Base-by-base conservation (phyloP, 306 rosid genomes). In the Prunus mongolica region DNA sequence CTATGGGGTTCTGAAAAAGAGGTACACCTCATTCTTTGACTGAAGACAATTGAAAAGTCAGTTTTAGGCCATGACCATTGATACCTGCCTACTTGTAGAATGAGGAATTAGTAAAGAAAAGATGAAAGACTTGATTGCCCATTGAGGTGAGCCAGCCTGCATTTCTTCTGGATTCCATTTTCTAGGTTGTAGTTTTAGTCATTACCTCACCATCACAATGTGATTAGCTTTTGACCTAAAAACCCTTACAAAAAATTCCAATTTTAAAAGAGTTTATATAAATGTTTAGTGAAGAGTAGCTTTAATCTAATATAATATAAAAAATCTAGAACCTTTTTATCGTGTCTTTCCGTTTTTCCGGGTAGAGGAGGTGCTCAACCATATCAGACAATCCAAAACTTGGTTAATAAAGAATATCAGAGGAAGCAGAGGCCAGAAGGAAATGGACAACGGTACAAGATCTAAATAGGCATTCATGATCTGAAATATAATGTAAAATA, bases 1-100 rank as follows among this genome's bases (percentile, higher is more conserved):
- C 50, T 27, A 11, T 56, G 19, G 79, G 71, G 60, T 51, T 47
- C 55, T 25, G 67, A 80, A 80, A 80, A 75, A 69, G 76, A 75
- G 72, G 49, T 32, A 38, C 49, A 49, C 46, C 71, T 51, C 30
- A 32, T 44, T 20, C 5, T 38, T 75, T 80, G 79, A 80, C 80
- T 68, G 41, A 19, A 55, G 72, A 67, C 45, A 24, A 2, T 5
- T 66, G 67, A 66, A 76, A 38, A 24, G 55, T 54, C 56, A 11
- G 65, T 6, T 46, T 19, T 19, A 44, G 28, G 30, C 69, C 60
- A 25, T 46, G 5, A 63, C 34, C 9, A 49, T 11, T 13, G 5
- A 49, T 49, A 18, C 4, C 4, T 13, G 52, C 52, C 52, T 52
- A 13, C 2, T 69, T 50, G n/a, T n/a, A n/a, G n/a, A n/a, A n/a